phyloP scores from a whole-genome alignment of 345 rosid genomes.

The Camelina hispida region DNA sequence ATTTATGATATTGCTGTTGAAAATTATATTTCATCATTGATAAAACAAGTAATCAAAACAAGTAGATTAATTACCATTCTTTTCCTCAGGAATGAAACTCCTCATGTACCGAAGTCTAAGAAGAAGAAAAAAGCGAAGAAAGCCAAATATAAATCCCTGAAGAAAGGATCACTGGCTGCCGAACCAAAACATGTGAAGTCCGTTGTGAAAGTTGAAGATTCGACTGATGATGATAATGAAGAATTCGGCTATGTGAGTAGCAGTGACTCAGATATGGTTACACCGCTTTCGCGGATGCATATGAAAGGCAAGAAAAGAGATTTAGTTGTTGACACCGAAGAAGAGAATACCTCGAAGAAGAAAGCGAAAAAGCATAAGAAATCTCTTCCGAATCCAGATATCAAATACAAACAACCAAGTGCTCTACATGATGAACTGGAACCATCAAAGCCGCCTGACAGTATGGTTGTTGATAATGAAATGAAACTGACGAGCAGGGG shows the following conservation, averaged over 20 bases:
- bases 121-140: constrained; percentile 91
- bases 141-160: constrained; percentile 88
- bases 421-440: constrained; percentile 53
- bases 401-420: constrained; percentile 49
- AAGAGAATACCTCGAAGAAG: constrained; percentile 64
- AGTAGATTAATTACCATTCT: constrained; percentile 9
- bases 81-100: constrained; percentile 61
- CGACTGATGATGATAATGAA: constrained; percentile 51
- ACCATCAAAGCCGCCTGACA: constrained; percentile 50
- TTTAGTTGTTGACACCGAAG: constrained; percentile 50
- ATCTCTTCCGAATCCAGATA: constrained; percentile 50
- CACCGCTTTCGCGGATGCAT: constrained; percentile 51
- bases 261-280: constrained; percentile 55
- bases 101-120: constrained; percentile 61
- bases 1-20: constrained; percentile 20
- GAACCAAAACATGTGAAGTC: constrained; percentile 65
- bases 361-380: constrained; percentile 77
- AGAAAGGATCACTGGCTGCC: constrained; percentile 80
- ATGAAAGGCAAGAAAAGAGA: constrained; percentile 76
- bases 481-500: constrained; percentile 67
- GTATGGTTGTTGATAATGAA: constrained; percentile 60
- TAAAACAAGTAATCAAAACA: background rate
- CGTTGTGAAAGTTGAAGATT: constrained; percentile 52
- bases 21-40: constrained; percentile 19
- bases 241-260: constrained; percentile 55